phyloP scores from a whole-genome alignment of 2,329 filamentous ascomycete species.

The Scopulariopsis brevicaulis region DNA sequence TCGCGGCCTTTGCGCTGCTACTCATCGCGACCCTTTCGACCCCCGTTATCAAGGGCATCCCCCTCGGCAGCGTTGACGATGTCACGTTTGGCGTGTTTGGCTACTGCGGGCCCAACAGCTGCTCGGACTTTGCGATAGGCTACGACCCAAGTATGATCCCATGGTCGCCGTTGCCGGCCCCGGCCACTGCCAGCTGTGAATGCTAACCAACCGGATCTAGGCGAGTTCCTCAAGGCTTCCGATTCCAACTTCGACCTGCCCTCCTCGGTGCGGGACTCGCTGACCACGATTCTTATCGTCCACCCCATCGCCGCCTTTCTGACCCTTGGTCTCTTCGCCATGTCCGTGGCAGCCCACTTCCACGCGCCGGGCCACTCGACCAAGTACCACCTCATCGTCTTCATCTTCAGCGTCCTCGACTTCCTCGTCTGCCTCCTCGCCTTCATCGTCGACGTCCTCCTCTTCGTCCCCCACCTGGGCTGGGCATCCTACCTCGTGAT shows the following conservation, averaged over 20 bases:
- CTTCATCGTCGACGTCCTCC: constrained; percentile 84
- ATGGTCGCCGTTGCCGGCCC: not conserved
- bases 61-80: constrained; percentile 65
- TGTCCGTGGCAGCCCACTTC: constrained; percentile 74
- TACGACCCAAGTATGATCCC: constrained; percentile 64
- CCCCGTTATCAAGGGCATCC: constrained; percentile 76
- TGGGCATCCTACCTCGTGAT: constrained; percentile 95
- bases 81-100: constrained; percentile 89
- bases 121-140: constrained; percentile 67
- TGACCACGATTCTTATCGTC: constrained; percentile 85
- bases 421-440: constrained; percentile 74
- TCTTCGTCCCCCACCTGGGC: constrained; percentile 87
- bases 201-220: not conserved
- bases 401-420: constrained; percentile 79
- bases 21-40: constrained; percentile 84
- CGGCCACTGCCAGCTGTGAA: not conserved
- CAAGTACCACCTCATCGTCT: constrained; percentile 71
- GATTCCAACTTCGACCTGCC: constrained; percentile 44
- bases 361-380: constrained; percentile 83
- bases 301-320: constrained; percentile 85
- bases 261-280: constrained; percentile 38
- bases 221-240: constrained; percentile 14
- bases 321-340: constrained; percentile 70
- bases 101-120: constrained; percentile 55
- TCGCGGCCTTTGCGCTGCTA: constrained; percentile 74